These are phyloP conservation scores for Phytopythium delawarense DNA, from an alignment of 352 stramenopile genomes.

Conservation along the genomic window DNA sequence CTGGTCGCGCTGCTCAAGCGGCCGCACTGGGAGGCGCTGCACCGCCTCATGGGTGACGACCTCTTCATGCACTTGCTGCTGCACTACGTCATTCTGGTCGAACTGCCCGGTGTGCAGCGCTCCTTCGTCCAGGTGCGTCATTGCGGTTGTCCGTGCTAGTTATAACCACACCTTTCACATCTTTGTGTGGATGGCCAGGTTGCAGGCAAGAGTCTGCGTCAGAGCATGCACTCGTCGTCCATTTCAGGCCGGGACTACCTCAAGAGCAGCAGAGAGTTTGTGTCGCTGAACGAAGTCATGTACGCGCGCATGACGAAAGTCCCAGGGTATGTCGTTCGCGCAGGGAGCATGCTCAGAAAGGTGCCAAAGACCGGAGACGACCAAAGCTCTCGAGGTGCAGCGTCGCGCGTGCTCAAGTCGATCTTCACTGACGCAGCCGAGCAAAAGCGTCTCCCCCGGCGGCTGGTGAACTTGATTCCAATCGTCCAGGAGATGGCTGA, in stretches of 20 bases:
- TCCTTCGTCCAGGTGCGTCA: constrained; percentile 55
- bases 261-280: not conserved
- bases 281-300: constrained; percentile 63
- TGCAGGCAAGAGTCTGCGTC: constrained; percentile 46
- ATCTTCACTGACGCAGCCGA: constrained; percentile 35
- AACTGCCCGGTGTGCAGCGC: constrained; percentile 19
- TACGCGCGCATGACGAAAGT: constrained; percentile 45
- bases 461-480: constrained; percentile 58
- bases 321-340: constrained; percentile 22
- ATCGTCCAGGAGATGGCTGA: constrained; percentile 42
- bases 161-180: not conserved
- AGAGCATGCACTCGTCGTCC: constrained; percentile 3
- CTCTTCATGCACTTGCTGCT: constrained; percentile 61
- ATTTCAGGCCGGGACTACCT: not conserved
- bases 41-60: constrained; percentile 58
- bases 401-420: constrained; percentile 31
- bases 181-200: constrained; percentile 18
- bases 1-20: constrained; percentile 58
- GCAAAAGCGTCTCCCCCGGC: constrained; percentile 46
- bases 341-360: constrained; percentile 28
- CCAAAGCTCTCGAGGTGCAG: constrained; percentile 28
- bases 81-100: constrained; percentile 54
- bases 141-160: not conserved
- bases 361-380: constrained; percentile 19
- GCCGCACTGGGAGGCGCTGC: constrained; percentile 42